A percentile compares a stretch with the other conserved stretches of the same genome.
phyloP scores from a whole-genome alignment of 1,139 yeast genomes.

The Scheffersomyces lignicola region DNA sequence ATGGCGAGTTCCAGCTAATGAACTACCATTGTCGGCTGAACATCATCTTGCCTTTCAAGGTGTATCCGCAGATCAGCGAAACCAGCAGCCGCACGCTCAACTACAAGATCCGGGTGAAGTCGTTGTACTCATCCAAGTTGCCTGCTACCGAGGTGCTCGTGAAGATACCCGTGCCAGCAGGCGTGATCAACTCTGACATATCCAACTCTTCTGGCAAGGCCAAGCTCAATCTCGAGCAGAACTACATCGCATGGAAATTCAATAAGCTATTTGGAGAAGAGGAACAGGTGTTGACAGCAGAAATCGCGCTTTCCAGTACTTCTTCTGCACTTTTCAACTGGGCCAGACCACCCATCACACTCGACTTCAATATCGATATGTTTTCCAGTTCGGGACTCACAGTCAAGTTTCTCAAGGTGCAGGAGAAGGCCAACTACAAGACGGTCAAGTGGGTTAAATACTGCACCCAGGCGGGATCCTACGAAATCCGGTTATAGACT shows the following conservation, averaged over 20 bases:
- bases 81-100: slow-evolving; percentile 50
- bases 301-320: slow-evolving; percentile 35
- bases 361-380: slow-evolving; percentile 72
- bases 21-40: slow-evolving; percentile 59
- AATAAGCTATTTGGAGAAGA: slow-evolving; percentile 67
- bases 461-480: slow-evolving; percentile 70
- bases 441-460: slow-evolving; percentile 91
- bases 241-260: slow-evolving; percentile 68
- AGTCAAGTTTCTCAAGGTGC: slow-evolving; percentile 71
- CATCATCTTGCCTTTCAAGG: slow-evolving; percentile 68
- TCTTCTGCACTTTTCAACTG: slow-evolving; percentile 35
- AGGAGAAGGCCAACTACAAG: slow-evolving; percentile 62
- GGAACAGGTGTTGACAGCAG: slow-evolving; percentile 57
- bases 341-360: slow-evolving; percentile 76
- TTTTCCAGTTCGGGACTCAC: slow-evolving; percentile 76
- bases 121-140: slow-evolving; percentile 61
- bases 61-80: slow-evolving; percentile 61
- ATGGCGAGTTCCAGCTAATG: slow-evolving; percentile 90
- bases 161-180: slow-evolving; percentile 70
- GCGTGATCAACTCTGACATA: slow-evolving; percentile 51
- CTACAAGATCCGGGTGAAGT: slow-evolving; percentile 60
- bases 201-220: slow-evolving; percentile 64
- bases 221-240: slow-evolving; percentile 67
- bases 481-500: slow-evolving; percentile 69
- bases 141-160: slow-evolving; percentile 67